phyloP scores from a whole-genome alignment of 345 rosid species.

The Ricinus communis region DNA sequence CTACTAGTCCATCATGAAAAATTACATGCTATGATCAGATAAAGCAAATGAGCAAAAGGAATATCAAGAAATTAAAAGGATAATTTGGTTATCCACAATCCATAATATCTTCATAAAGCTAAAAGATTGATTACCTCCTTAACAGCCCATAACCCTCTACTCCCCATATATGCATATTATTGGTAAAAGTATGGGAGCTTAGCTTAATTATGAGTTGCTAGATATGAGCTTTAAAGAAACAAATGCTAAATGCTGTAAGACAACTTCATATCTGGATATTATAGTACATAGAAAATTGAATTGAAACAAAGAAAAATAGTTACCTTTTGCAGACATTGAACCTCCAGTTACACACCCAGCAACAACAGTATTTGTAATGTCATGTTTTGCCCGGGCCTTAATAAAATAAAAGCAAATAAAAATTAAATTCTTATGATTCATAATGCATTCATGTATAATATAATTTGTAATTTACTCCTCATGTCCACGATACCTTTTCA shows the following conservation, averaged over 20 bases:
- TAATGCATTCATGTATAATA: background rate
- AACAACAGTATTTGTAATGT: slow-evolving; percentile 64
- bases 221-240: background rate
- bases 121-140: too few species aligned
- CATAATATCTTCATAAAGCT: background rate
- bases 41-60: background rate
- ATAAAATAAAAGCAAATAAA: slow-evolving; percentile 1
- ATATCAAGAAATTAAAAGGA: background rate
- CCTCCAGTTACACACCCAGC: slow-evolving; percentile 98
- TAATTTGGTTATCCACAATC: background rate
- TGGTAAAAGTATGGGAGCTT: background rate
- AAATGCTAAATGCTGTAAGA: background rate
- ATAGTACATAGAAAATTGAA: slow-evolving; percentile 6
- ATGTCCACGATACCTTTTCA: slow-evolving; percentile 78
- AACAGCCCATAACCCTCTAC: too few species aligned
- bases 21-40: background rate
- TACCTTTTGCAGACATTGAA: slow-evolving; percentile 79
- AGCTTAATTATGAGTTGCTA: background rate
- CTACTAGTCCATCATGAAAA: background rate
- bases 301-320: slow-evolving; percentile 7
- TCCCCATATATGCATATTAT: too few species aligned
- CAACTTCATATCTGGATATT: background rate
- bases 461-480: slow-evolving; percentile 3
- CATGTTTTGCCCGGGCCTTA: slow-evolving; percentile 91
- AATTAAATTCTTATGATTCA: background rate